Conservation (phyloP, 176 grass and related monocot genomes). For the Paspalum vaginatum region DNA sequence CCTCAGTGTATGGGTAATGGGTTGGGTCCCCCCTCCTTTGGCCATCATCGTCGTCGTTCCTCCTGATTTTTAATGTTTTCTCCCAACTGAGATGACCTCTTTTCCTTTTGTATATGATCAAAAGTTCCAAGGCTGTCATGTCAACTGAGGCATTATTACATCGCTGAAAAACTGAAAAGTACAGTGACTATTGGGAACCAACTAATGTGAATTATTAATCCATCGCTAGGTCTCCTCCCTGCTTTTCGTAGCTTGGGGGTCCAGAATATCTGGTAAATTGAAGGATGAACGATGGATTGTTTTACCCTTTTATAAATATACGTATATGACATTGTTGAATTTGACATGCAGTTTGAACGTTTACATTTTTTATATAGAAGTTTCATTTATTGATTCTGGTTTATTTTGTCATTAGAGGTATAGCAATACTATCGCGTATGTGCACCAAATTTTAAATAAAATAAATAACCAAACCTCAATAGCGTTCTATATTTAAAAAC, state of each 20-base stretch:
- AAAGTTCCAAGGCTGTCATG: slow-evolving; percentile 12
- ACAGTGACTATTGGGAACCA: background rate
- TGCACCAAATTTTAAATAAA: no score
- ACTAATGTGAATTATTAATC: background rate
- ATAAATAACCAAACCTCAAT: no score
- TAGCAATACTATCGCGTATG: no score
- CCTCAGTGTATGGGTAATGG: background rate
- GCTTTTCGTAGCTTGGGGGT: background rate
- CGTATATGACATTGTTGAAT: no score
- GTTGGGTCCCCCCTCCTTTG: background rate
- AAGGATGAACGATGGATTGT: no score
- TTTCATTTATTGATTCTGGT: no score
- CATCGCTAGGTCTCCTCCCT: background rate
- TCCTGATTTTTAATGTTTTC: background rate
- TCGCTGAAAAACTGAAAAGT: background rate
- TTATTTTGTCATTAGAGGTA: no score
- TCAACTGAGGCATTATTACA: slow-evolving; percentile 26
- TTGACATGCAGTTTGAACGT: no score
- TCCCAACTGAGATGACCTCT: background rate
- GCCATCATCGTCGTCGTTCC: background rate
- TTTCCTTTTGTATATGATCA: background rate
- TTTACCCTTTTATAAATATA: no score
- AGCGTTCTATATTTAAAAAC: no score
- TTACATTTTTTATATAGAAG: no score
- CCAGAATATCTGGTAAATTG: no score